Conservation (phyloP, 2,329 filamentous ascomycete species). For the Calycina herbarum region DNA sequence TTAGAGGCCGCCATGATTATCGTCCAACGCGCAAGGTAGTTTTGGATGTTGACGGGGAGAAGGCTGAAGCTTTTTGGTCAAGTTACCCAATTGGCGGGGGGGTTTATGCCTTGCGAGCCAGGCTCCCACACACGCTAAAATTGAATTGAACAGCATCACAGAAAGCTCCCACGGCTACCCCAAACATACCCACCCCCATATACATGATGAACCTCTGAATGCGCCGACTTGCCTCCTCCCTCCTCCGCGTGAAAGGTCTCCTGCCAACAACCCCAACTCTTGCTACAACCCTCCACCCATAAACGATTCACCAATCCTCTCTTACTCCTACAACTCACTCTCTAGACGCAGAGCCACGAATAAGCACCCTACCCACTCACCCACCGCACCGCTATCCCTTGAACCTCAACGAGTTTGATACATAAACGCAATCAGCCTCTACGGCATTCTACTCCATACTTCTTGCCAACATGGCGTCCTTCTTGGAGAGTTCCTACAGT, state of each 20-base stretch:
- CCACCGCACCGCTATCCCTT: slow-evolving; percentile 16
- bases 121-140: slow-evolving; percentile 21
- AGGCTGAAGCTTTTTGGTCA: slow-evolving; percentile 28
- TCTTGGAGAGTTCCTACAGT: slow-evolving; percentile 93
- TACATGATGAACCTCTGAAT: slow-evolving; percentile 29
- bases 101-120: slow-evolving; percentile 16
- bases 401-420: slow-evolving; percentile 20
- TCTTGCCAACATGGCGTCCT: slow-evolving; percentile 77
- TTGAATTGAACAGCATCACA: slow-evolving; percentile 27
- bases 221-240: slow-evolving; percentile 27
- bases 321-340: background rate
- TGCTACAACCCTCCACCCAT: slow-evolving; percentile 20
- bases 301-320: slow-evolving; percentile 8
- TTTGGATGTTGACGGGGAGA: slow-evolving; percentile 12
- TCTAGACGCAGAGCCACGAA: background rate
- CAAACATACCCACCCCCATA: slow-evolving; percentile 1
- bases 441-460: slow-evolving; percentile 22
- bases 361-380: background rate
- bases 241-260: slow-evolving; percentile 24
- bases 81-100: slow-evolving; percentile 10
- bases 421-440: slow-evolving; percentile 25
- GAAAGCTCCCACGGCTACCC: slow-evolving; percentile 16
- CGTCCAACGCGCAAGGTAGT: background rate
- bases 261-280: slow-evolving; percentile 17
- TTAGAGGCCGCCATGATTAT: slow-evolving; percentile 47